Base-by-base conservation (phyloP, 2,329 filamentous ascomycete genomes). In the Chaetomium olivaceum region DNA sequence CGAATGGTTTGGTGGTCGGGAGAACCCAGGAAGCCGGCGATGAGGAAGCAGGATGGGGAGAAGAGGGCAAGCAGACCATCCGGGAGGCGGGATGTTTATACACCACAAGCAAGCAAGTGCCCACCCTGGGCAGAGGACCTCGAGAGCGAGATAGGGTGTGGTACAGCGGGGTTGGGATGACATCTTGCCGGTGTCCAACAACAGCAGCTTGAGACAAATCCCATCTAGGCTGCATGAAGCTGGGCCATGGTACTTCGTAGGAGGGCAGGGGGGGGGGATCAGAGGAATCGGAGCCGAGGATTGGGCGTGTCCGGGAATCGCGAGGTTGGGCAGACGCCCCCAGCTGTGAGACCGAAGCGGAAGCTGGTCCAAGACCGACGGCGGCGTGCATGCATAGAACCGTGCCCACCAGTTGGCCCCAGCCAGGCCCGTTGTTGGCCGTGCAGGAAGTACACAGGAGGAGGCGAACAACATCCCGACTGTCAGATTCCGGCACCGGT, bases 1-100 rank as follows among this genome's bases (percentile, higher is more conserved):
- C 71, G 72, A 76, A 71, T 62, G 72, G 69, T 69, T 72, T 72
- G 71, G 71, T 70, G 64, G 67, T 61, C 31, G 65, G 56, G 62
- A 58, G 59, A 55, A 65, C 58, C 63, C 60, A 62, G 64, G 52
- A 62, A 68, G 68, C 67, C 64, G 61, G 66, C 62, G 52, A 68
- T 68, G 62, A 48, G 57, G 50, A 52, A 68, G 70, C 65, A 62
- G 58, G 60, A 70, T 36, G 29, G 62, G 64, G 55, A 63, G 54
- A 65, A 65, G 51, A 64, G 36, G 62, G 29, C 14, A 33, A 6
- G 23, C 51, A 61, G 61, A 56, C 51, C 57, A 57, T 50, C 55
- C 8, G 64, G 69, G 69, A 60, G 63, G 63, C 46, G 57, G 66
- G 21, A 62, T 66, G 70, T 71, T 73, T 73, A 72, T 72, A 73